These are phyloP conservation scores for Rhodamnia argentea DNA, from an alignment of 345 rosid genomes.

Conservation along the genomic window DNA sequence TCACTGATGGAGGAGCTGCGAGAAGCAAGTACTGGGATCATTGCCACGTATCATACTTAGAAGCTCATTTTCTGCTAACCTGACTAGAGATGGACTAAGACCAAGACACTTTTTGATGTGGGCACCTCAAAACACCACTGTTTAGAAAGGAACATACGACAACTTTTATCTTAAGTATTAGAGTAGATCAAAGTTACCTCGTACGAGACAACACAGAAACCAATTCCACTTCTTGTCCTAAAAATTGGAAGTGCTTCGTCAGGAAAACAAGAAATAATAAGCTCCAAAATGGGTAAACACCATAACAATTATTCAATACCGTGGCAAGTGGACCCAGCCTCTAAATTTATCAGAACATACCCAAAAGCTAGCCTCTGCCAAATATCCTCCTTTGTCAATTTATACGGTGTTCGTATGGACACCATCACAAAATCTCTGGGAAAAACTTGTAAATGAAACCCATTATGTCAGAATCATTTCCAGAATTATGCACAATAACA, in stretches of 20 bases:
- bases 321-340: conserved; percentile 42
- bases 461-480: background rate
- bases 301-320: background rate
- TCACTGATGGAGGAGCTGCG: conserved; percentile 89
- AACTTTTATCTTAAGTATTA: background rate
- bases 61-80: background rate
- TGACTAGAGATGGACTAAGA: background rate
- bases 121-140: background rate
- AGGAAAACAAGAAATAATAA: background rate
- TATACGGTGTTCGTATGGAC: conserved; percentile 71
- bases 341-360: conserved; percentile 83
- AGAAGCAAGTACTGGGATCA: conserved; percentile 1
- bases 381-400: conserved; percentile 77
- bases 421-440: conserved; percentile 47
- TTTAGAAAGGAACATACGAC: background rate
- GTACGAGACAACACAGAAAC: conserved; percentile 47
- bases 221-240: conserved; percentile 89
- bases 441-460: background rate
- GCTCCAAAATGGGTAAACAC: background rate
- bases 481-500: background rate
- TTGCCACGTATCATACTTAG: background rate
- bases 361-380: conserved; percentile 60
- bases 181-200: conserved; percentile 39
- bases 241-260: conserved; percentile 3
- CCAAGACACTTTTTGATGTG: background rate